Evolutionary conservation across 306 rosid species (phyloP).

Genomic region (Fragaria ananassa): DNA sequence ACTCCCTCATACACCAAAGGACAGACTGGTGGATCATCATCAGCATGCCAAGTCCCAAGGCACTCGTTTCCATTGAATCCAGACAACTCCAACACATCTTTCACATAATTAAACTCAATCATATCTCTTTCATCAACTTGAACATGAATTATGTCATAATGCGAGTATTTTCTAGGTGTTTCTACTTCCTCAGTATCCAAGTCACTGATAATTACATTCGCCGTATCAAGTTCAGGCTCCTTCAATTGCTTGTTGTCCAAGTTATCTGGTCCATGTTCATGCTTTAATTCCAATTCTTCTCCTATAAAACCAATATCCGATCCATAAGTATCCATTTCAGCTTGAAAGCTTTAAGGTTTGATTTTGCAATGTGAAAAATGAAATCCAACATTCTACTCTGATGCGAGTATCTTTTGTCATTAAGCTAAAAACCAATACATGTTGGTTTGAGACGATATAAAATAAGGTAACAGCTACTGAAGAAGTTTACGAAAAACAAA

Average conservation of each 20-base stretch:
- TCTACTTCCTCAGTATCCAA: slow-evolving; percentile 11
- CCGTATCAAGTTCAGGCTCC: slow-evolving; percentile 18
- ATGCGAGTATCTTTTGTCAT: neutral
- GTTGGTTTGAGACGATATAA: slow-evolving; percentile 2
- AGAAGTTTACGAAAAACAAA: neutral
- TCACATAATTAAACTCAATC: slow-evolving; percentile 64
- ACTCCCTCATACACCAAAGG: slow-evolving; percentile 48
- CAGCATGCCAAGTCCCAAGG: slow-evolving; percentile 54
- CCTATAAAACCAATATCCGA: slow-evolving; percentile 7
- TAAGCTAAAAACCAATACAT: neutral
- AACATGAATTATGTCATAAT: slow-evolving; percentile 26
- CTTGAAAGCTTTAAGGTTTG: neutral
- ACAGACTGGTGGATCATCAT: slow-evolving; percentile 46
- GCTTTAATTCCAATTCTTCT: slow-evolving; percentile 27
- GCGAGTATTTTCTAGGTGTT: slow-evolving; percentile 2
- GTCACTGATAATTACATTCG: slow-evolving; percentile 16
- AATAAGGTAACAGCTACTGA: neutral
- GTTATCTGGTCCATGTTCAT: slow-evolving; percentile 21
- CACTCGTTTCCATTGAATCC: slow-evolving; percentile 42
- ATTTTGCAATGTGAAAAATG: neutral
- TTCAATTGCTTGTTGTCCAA: slow-evolving; percentile 17
- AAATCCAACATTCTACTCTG: neutral
- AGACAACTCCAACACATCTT: slow-evolving; percentile 59
- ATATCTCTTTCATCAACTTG: slow-evolving; percentile 33
- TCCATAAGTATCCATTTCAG: neutral